These are phyloP conservation scores for Zizania palustris DNA, from an alignment of 202 grass and related monocot genomes.

Conservation along the genomic window DNA sequence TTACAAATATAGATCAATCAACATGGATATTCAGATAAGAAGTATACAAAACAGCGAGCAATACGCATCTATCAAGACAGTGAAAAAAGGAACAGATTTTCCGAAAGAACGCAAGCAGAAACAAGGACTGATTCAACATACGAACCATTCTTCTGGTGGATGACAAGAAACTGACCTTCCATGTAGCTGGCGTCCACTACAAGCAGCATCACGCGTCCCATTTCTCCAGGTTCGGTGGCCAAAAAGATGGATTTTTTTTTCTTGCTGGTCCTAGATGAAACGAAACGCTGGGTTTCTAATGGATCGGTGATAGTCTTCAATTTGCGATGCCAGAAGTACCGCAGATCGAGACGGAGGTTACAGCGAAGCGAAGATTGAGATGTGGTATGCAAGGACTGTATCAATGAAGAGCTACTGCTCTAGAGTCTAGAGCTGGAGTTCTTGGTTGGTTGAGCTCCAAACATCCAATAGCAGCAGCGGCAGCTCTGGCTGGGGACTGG, in stretches of 20 bases:
- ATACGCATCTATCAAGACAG: constrained; percentile 38
- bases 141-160: constrained; percentile 13
- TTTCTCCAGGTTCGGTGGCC: constrained; percentile 22
- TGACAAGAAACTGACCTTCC: constrained; percentile 53
- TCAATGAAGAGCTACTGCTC: constrained; percentile 42
- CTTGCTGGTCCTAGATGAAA: constrained; percentile 29
- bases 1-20: constrained; percentile 43
- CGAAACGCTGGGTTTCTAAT: constrained; percentile 16
- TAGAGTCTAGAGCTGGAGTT: constrained; percentile 26
- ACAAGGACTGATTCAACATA: constrained; percentile 39
- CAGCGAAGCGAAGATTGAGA: constrained; percentile 44
- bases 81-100: constrained; percentile 12
- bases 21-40: constrained; percentile 18
- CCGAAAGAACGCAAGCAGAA: constrained; percentile 6
- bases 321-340: constrained; percentile 45
- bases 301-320: constrained; percentile 34
- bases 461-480: constrained; percentile 28
- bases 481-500: constrained; percentile 13
- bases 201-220: constrained; percentile 45
- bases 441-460: constrained; percentile 49
- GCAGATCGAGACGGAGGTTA: constrained; percentile 39
- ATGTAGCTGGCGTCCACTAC: constrained; percentile 41
- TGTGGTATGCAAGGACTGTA: constrained; percentile 32
- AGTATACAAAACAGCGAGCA: constrained; percentile 24
- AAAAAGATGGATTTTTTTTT: constrained; percentile 48